Evolutionary conservation across 352 stramenopile species (phyloP).

Genomic region (Globisporangium splendens): DNA sequence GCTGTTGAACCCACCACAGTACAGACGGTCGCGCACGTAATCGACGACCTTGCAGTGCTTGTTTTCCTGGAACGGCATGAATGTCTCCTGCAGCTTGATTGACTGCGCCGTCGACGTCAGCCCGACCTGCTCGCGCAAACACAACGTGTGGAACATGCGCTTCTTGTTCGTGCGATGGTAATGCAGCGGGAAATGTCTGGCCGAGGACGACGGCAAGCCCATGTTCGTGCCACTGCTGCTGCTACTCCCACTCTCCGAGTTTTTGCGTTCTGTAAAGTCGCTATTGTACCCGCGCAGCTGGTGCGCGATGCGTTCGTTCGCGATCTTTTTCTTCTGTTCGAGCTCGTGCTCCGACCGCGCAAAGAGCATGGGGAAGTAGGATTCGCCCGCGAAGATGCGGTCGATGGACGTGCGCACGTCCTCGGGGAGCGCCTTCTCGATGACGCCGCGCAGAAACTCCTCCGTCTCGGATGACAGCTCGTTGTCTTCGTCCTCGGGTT

Average conservation of each 20-base stretch:
- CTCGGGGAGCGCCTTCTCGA: conserved; percentile 36
- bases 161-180: conserved; percentile 28
- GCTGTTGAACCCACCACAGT: conserved; percentile 78
- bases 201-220: conserved; percentile 14
- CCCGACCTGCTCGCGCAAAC: conserved; percentile 63
- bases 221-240: neutral
- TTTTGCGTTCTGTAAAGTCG: conserved; percentile 1
- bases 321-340: conserved; percentile 41
- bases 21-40: conserved; percentile 63
- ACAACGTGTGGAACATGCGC: conserved; percentile 61
- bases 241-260: neutral
- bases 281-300: conserved; percentile 57
- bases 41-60: conserved; percentile 74
- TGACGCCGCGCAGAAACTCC: conserved; percentile 23
- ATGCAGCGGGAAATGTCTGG: conserved; percentile 14
- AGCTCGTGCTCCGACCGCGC: conserved; percentile 54
- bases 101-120: conserved; percentile 55
- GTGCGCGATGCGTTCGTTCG: conserved; percentile 62
- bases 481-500: conserved; percentile 25
- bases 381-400: conserved; percentile 64
- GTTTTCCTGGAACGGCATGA: conserved; percentile 79
- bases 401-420: conserved; percentile 49
- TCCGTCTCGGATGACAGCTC: conserved; percentile 25
- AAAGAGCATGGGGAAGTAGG: conserved; percentile 58
- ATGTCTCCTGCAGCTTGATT: conserved; percentile 74